These are phyloP conservation scores for Aspergillus sp. DNA, from an alignment of 2,329 filamentous ascomycete genomes.

Conservation along the genomic window DNA sequence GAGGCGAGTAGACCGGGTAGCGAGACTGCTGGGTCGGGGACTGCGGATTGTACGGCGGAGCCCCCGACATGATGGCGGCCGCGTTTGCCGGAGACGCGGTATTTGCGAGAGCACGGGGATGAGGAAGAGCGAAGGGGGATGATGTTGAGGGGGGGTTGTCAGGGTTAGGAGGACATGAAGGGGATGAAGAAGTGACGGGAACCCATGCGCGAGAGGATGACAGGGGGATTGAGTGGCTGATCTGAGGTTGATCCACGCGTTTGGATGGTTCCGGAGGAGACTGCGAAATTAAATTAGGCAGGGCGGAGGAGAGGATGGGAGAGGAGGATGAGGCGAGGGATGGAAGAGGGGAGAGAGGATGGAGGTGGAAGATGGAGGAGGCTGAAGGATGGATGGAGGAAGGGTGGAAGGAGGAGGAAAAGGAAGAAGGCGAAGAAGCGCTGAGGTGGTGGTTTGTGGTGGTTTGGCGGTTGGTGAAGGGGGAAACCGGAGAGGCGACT, in stretches of 20 bases:
- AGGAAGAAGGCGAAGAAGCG: conserved; percentile 3
- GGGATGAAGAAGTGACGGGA: conserved; percentile 10
- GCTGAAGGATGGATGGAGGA: conserved; percentile 1
- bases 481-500: background rate
- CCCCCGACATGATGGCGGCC: conserved; percentile 41
- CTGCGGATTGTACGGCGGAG: conserved; percentile 45
- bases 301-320: background rate
- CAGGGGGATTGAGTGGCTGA: background rate
- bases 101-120: conserved; percentile 1
- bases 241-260: background rate
- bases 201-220: conserved; percentile 16
- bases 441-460: background rate
- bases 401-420: conserved; percentile 1
- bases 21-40: conserved; percentile 46
- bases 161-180: conserved; percentile 14
- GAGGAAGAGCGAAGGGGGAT: conserved; percentile 5
- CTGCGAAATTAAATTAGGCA: background rate
- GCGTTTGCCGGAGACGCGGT: conserved; percentile 28
- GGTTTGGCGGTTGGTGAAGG: too few relatives aligned
- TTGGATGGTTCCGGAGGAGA: background rate
- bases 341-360: background rate
- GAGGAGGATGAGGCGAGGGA: background rate
- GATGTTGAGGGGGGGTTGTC: background rate
- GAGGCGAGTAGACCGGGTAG: conserved; percentile 43
- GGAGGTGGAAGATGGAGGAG: background rate